Evolutionary conservation across 2,329 filamentous ascomycete genomes (phyloP), one percentile per base, ranked within the genome.

Genomic region (Hymenoscyphus occultus): DNA sequence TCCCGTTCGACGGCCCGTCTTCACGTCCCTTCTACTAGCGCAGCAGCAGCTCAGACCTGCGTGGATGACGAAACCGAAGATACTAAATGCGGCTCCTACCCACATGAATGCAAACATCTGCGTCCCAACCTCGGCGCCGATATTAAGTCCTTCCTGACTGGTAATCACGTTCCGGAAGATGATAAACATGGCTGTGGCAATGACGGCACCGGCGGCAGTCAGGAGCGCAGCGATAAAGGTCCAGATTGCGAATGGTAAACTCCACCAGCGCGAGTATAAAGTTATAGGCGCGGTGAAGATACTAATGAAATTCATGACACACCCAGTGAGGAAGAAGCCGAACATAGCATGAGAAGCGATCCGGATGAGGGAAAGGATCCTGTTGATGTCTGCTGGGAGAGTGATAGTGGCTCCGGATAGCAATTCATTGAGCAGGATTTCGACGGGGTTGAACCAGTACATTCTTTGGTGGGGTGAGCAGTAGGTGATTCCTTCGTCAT

Each of bases 381-480:
- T 83, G 74, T 86, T 84, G 71, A 96, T 86, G 67, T 93, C 80
- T 39, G 85, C 82, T 12, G 94, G 93, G 31, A 97, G 82, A 12
- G 90, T 90, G 76, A 97, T 93, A 42, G 88, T 90, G 28, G 93
- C 92, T 56, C 93, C 92, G 12, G 91, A 79, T 10, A 98, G 83
- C 35, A 98, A 82, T 78, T 97, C 90, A 71, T 85, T 86, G 68
- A 92, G 81, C 59, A 98, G 80, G 70, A 97, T 92, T 64, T 89
- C 81, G 54, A 97, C 89, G 0, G 93, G 93, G 76, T 97, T 92
- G 80, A 97, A 97, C 89, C 91, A 96, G 79, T 91, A 98, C 64
- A 93, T 81, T 7, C 82, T 81, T 72, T 86, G 73, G 0, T 92
- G 90, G 5, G 79, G 78, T 7, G 90, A 93, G 78, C 94, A 98